Percentiles rank a stretch among this genome's conserved stretches.
Conservation (phyloP, 352 stramenopile genomes). For the Lagenidium giganteum region DNA sequence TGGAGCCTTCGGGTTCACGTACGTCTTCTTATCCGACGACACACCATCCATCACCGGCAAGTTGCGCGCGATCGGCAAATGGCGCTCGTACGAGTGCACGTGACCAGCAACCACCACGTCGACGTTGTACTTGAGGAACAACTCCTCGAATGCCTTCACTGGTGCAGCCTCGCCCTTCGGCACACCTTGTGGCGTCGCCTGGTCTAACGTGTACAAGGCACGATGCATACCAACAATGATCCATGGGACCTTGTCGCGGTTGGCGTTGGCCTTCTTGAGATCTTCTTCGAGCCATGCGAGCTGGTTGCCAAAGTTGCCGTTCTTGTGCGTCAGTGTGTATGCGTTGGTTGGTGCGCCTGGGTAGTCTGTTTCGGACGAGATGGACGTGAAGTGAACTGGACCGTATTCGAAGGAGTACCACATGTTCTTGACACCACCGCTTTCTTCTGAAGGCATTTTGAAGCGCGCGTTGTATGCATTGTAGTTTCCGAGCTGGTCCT, state of each 20-base stretch:
- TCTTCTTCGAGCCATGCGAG: slow-evolving; percentile 49
- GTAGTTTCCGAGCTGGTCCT: slow-evolving; percentile 62
- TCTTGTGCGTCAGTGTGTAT: slow-evolving; percentile 12
- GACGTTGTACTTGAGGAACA: slow-evolving; percentile 58
- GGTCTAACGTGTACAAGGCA: slow-evolving; percentile 36
- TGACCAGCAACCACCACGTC: slow-evolving; percentile 46
- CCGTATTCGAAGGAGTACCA: slow-evolving; percentile 85
- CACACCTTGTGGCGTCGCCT: slow-evolving; percentile 22
- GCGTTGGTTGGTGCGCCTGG: slow-evolving; percentile 14
- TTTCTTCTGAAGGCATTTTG: slow-evolving; percentile 71
- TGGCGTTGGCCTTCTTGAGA: slow-evolving; percentile 36
- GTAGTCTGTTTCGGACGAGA: slow-evolving; percentile 74
- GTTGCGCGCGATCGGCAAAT: slow-evolving; percentile 35
- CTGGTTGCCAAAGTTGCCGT: slow-evolving; percentile 31
- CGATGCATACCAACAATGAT: slow-evolving; percentile 49
- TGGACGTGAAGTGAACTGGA: slow-evolving; percentile 67
- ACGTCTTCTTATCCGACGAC: slow-evolving; percentile 26
- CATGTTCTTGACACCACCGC: slow-evolving; percentile 53
- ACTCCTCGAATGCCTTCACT: slow-evolving; percentile 40
- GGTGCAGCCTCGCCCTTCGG: slow-evolving; percentile 21
- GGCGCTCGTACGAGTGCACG: slow-evolving; percentile 47
- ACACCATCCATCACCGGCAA: slow-evolving; percentile 32
- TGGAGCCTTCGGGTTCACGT: slow-evolving; percentile 36
- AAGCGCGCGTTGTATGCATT: slow-evolving; percentile 79
- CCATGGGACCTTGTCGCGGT: slow-evolving; percentile 41